phyloP scores from a whole-genome alignment of 768 basidiomycete genomes.

The Mycena chlorophos region DNA sequence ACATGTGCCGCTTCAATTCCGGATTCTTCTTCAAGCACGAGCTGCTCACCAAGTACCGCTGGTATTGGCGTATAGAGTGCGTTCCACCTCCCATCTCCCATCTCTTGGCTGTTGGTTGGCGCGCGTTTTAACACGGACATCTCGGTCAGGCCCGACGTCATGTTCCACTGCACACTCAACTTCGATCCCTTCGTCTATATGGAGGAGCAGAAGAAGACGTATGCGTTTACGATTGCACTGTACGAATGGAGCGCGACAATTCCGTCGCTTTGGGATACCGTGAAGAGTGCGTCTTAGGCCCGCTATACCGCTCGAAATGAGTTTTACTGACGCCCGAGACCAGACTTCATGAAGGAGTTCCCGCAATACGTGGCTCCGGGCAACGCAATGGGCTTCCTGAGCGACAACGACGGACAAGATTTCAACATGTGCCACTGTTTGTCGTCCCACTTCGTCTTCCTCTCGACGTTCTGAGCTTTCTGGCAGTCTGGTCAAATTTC shows the following conservation, averaged over 20 bases:
- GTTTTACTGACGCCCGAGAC: neutral
- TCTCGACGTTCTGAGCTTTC: neutral
- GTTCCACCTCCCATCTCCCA: slow-evolving; percentile 1
- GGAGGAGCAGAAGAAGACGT: slow-evolving; percentile 67
- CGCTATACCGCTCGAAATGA: neutral
- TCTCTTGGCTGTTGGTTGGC: too few relatives aligned
- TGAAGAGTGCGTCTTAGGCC: slow-evolving; percentile 49
- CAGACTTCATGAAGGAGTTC: slow-evolving; percentile 55
- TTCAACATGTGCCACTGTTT: slow-evolving; percentile 77
- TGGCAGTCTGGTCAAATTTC: slow-evolving; percentile 61
- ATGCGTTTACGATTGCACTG: slow-evolving; percentile 73
- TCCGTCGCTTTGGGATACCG: slow-evolving; percentile 68
- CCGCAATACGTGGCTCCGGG: slow-evolving; percentile 56
- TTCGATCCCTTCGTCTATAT: slow-evolving; percentile 72
- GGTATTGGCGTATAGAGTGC: slow-evolving; percentile 77
- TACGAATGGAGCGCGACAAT: slow-evolving; percentile 77
- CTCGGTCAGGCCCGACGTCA: slow-evolving; percentile 55
- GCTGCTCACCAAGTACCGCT: slow-evolving; percentile 64
- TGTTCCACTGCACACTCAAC: slow-evolving; percentile 70
- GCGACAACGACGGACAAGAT: slow-evolving; percentile 46
- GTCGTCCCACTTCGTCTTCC: slow-evolving; percentile 23
- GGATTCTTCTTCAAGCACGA: slow-evolving; percentile 77
- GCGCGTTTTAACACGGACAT: neutral
- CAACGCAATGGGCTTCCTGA: slow-evolving; percentile 63
- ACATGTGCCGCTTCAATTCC: slow-evolving; percentile 74